These are phyloP conservation scores for Afroboletus lepidellus DNA, from an alignment of 1,284 basidiomycete genomes.

Conservation along the genomic window DNA sequence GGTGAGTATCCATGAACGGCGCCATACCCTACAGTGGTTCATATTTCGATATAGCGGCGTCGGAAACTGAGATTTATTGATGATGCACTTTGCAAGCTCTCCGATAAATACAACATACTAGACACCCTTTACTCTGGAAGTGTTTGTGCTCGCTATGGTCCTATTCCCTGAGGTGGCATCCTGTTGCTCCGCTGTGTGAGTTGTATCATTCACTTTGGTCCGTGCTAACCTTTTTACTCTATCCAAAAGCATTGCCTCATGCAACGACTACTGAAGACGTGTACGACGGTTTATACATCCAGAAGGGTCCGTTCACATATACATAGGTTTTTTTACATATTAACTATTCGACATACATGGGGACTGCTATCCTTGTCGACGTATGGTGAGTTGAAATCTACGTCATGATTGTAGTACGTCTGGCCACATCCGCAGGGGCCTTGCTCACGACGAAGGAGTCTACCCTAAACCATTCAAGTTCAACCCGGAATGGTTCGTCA, in stretches of 20 bases:
- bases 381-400: slow-evolving; percentile 38
- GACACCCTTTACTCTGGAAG: slow-evolving; percentile 44
- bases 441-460: slow-evolving; percentile 41
- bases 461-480: slow-evolving; percentile 46
- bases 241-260: slow-evolving; percentile 42
- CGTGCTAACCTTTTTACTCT: not conserved
- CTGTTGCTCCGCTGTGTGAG: slow-evolving; percentile 46
- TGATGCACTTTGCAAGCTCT: not conserved
- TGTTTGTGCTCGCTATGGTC: slow-evolving; percentile 52
- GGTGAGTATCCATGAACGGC: slow-evolving; percentile 15
- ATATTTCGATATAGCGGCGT: slow-evolving; percentile 17
- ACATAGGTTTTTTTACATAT: not conserved
- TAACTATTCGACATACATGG: slow-evolving; percentile 14
- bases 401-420: not conserved
- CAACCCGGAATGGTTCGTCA: slow-evolving; percentile 43
- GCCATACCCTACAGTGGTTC: not conserved
- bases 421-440: slow-evolving; percentile 36
- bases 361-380: slow-evolving; percentile 44
- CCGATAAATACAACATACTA: slow-evolving; percentile 19
- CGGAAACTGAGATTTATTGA: slow-evolving; percentile 22
- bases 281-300: slow-evolving; percentile 44
- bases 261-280: slow-evolving; percentile 41
- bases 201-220: not conserved
- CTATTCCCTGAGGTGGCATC: slow-evolving; percentile 52
- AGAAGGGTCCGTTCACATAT: slow-evolving; percentile 31